These are phyloP conservation scores for Rhizophlyctis rosea DNA, from an alignment of 192 early-diverging fungal species.

Conservation along the genomic window DNA sequence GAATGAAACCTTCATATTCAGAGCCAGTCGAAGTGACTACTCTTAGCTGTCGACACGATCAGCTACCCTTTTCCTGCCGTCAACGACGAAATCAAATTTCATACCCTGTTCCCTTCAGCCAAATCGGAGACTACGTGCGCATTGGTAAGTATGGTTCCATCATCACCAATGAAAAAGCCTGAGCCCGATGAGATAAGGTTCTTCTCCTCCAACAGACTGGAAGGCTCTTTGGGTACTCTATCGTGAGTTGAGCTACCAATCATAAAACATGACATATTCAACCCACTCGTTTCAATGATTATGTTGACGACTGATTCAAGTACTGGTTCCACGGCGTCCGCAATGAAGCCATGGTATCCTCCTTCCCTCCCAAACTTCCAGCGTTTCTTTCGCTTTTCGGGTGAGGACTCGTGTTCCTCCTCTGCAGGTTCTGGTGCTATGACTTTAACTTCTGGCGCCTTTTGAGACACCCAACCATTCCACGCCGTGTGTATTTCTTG, in stretches of 20 bases:
- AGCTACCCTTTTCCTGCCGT: not conserved
- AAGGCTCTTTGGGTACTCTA: constrained; percentile 10
- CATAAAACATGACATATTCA: not conserved
- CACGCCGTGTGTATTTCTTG: constrained; percentile 12
- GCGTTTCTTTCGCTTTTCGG: not conserved
- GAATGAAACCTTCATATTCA: constrained; percentile 33
- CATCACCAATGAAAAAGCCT: constrained; percentile 44
- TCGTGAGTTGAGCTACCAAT: not conserved
- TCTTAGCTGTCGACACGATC: constrained; percentile 19
- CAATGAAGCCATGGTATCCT: constrained; percentile 33
- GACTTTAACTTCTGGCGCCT: not conserved
- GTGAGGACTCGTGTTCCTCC: not conserved
- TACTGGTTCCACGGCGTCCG: constrained; percentile 45
- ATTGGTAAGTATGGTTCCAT: constrained; percentile 46
- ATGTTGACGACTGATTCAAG: constrained; percentile 49
- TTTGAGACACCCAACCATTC: constrained; percentile 11
- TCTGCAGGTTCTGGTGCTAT: not conserved
- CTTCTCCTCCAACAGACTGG: constrained; percentile 22
- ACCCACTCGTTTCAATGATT: constrained; percentile 4
- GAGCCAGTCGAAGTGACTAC: constrained; percentile 37
- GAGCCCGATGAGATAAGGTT: constrained; percentile 40
- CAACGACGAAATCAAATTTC: constrained; percentile 2
- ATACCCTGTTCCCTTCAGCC: constrained; percentile 17
- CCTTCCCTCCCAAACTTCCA: not conserved
- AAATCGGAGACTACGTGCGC: constrained; percentile 38